phyloP scores from a whole-genome alignment of 1,284 basidiomycete genomes.

The Inonotus hispidus region DNA sequence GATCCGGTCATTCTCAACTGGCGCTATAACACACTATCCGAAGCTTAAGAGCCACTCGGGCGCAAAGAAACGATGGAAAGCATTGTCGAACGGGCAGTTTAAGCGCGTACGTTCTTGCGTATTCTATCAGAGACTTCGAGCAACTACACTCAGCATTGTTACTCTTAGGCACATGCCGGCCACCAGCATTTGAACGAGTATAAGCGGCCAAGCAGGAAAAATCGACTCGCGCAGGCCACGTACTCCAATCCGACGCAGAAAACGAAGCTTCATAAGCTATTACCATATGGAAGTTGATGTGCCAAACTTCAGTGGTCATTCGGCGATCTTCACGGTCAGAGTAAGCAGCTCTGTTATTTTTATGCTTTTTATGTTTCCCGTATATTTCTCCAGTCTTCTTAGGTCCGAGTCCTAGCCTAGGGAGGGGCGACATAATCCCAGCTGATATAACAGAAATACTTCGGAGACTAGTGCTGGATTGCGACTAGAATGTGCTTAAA shows the following conservation, averaged over 20 bases:
- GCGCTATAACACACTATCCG: constrained; percentile 40
- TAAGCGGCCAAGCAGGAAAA: constrained; percentile 62
- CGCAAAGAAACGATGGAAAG: constrained; percentile 77
- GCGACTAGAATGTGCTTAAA: no score
- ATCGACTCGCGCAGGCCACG: constrained; percentile 55
- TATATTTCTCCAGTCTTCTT: no score
- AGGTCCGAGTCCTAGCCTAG: no score
- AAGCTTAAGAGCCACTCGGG: constrained; percentile 77
- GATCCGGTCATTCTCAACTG: constrained; percentile 40
- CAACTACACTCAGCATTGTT: constrained; percentile 1
- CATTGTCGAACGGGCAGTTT: constrained; percentile 63
- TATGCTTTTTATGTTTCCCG: neutral
- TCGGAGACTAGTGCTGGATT: no score
- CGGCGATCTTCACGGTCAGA: neutral
- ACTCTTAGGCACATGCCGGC: constrained; percentile 54
- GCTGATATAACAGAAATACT: no score
- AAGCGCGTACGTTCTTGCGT: constrained; percentile 57
- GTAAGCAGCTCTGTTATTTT: neutral
- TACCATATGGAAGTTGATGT: constrained; percentile 44
- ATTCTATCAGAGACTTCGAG: no score
- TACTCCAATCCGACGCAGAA: constrained; percentile 63
- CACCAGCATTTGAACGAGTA: constrained; percentile 67
- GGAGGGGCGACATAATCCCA: no score
- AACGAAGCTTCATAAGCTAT: constrained; percentile 53
- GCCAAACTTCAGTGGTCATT: neutral